Percentiles rank a stretch among this genome's conserved stretches.
Conservation (phyloP, 1,284 basidiomycete genomes). For the Rhodotorula sp. region DNA sequence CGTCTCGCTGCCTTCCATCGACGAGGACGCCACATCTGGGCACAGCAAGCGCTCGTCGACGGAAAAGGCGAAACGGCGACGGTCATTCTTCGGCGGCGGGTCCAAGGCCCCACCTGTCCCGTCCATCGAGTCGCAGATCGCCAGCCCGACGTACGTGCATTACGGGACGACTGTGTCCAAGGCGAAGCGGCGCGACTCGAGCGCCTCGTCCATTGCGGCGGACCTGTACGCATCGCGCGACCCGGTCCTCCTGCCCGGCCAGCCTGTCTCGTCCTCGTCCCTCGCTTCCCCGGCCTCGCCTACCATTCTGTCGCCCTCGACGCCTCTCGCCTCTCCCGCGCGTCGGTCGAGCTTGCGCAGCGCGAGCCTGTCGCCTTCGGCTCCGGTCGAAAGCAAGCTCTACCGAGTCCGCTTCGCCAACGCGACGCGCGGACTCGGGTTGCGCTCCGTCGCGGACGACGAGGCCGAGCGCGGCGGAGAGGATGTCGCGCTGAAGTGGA, state of each 20-base stretch:
- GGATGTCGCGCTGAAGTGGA: conserved; percentile 23
- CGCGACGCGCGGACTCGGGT: conserved; percentile 26
- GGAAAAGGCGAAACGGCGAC: not conserved
- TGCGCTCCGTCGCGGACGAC: conserved; percentile 26
- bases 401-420: conserved; percentile 34
- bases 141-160: conserved; percentile 24
- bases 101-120: conserved; percentile 7
- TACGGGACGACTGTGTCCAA: conserved; percentile 1
- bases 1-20: not conserved
- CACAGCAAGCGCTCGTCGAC: not conserved
- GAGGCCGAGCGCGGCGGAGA: conserved; percentile 25
- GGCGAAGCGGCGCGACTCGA: conserved; percentile 1
- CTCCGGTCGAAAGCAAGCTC: conserved; percentile 3
- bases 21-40: not conserved
- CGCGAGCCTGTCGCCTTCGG: no score
- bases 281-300: not conserved
- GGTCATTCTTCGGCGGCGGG: conserved; percentile 17
- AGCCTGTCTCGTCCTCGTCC: not conserved
- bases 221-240: conserved; percentile 17
- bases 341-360: not conserved
- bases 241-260: conserved; percentile 8
- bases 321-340: not conserved
- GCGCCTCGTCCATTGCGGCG: not conserved
- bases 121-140: conserved; percentile 18
- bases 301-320: not conserved